Evolutionary conservation across 768 basidiomycete species (phyloP), one percentile per base, ranked within the genome.

Genomic region (Tulasnella sp.): DNA sequence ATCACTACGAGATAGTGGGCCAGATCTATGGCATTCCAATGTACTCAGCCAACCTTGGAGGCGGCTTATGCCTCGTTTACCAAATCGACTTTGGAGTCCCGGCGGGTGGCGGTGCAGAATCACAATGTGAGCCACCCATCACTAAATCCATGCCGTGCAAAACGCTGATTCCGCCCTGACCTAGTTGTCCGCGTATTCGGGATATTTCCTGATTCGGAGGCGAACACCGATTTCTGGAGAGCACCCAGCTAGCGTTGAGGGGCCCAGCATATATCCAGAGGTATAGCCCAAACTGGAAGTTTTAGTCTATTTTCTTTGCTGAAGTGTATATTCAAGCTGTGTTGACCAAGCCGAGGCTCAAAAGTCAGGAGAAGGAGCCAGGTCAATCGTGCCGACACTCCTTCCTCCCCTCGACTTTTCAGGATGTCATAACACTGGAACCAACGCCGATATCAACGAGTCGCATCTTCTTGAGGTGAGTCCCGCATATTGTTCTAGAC

Each of bases 31-130:
- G 86, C 0, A 81, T 91, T 4, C 89, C 91, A 0, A 86, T 92
- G 14, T 91, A 86, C 72, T 90, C 91, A 80, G 91, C 91, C 0
- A 91, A 90, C 80, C 89, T 91, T 85, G 87, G 87, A 12, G 79
- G 84, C 0, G 88, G 89, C 77, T 80, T 85, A 38, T 82, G 88
- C 12, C 81, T 90, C 36, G 84, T 90, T 2, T 77, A 77, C 58
- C 76, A 69, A 39, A 76, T 76, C 31, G 76, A 73, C 49, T 45
- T 73, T 49, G 42, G 52, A 31, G 72, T 25, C 11, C 42, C 42
- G n/a, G 40, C n/a, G n/a, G 72, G 17, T 25, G 11, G 14, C 7
- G 31, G 37, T 11, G 12, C 25, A 45, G 72, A 58, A 15, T 45
- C 40, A n/a, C 72, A 73, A 58, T 49, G 72, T 71, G 0, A n/a